Conservation (phyloP, 1,284 basidiomycete species). For the Albatrellus sp. region DNA sequence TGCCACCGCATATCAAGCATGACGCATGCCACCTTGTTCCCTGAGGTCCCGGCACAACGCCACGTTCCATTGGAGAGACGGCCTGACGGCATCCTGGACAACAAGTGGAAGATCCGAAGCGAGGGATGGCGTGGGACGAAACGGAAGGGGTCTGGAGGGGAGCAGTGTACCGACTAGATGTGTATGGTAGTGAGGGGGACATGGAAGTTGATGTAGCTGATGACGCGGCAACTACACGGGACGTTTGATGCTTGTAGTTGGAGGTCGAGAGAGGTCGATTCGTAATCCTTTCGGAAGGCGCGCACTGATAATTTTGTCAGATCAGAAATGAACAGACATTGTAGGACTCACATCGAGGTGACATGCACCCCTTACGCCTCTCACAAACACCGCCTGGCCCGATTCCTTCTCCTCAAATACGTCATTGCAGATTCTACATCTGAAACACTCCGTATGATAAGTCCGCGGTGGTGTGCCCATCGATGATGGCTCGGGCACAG, state of each 20-base stretch:
- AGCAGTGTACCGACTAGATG: slow-evolving; percentile 35
- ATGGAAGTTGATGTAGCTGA: slow-evolving; percentile 15
- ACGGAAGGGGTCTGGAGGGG: slow-evolving; percentile 28
- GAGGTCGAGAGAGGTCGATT: slow-evolving; percentile 20
- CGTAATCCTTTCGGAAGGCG: slow-evolving; percentile 37
- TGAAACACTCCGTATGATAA: slow-evolving; percentile 66
- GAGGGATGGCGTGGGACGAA: slow-evolving; percentile 32
- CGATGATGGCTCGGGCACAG: slow-evolving; percentile 41
- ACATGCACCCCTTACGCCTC: slow-evolving; percentile 50
- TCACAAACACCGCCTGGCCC: slow-evolving; percentile 57
- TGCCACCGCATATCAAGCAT: slow-evolving; percentile 72
- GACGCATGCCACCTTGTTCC: slow-evolving; percentile 64
- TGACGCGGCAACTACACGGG: slow-evolving; percentile 2
- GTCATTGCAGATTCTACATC: slow-evolving; percentile 51
- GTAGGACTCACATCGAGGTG: slow-evolving; percentile 48
- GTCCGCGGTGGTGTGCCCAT: slow-evolving; percentile 32
- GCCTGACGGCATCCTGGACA: slow-evolving; percentile 64
- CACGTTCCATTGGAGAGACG: slow-evolving; percentile 71
- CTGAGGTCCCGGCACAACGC: slow-evolving; percentile 71
- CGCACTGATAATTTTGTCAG: slow-evolving; percentile 35
- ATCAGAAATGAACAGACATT: slow-evolving; percentile 1
- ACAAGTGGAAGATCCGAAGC: slow-evolving; percentile 49
- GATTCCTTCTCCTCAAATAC: slow-evolving; percentile 47
- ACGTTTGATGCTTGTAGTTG: slow-evolving; percentile 10
- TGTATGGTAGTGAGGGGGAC: slow-evolving; percentile 13